phyloP scores from a whole-genome alignment of 495 filamentous ascomycete species.

The Hypomontagnella submonticulosa region DNA sequence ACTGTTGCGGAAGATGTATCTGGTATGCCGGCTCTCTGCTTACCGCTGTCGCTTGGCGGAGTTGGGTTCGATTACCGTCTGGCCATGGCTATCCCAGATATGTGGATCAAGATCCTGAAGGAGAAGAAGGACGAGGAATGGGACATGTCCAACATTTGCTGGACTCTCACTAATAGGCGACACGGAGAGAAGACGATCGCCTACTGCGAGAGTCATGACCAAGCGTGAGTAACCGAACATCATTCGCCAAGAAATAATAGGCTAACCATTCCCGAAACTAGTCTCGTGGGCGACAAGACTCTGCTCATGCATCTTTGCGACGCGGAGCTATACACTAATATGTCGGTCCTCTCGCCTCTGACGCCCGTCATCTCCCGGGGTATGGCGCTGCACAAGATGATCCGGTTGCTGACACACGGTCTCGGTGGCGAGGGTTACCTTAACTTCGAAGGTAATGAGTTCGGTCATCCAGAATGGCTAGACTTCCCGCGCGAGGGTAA shows the following conservation, averaged over 20 bases:
- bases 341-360: constrained; percentile 84
- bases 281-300: constrained; percentile 94
- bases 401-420: constrained; percentile 89
- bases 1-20: constrained; percentile 98
- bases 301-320: constrained; percentile 99
- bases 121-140: constrained; percentile 92
- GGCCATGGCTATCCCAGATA: constrained; percentile 96
- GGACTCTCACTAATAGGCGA: constrained; percentile 89
- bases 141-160: constrained; percentile 87
- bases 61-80: constrained; percentile 97
- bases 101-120: constrained; percentile 99
- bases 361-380: constrained; percentile 93
- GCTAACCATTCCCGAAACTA: constrained; percentile 57
- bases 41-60: constrained; percentile 85
- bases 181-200: constrained; percentile 99
- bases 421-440: constrained; percentile 98
- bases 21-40: constrained; percentile 94
- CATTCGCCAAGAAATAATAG: background rate
- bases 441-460: constrained; percentile 99
- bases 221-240: constrained; percentile 76
- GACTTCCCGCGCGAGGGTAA: constrained; percentile 97
- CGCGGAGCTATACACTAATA: constrained; percentile 96
- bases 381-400: constrained; percentile 94
- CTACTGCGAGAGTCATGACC: constrained; percentile 96
- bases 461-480: constrained; percentile 98